Conservation (phyloP, 495 filamentous ascomycete genomes). For the Talaromyces liani region DNA sequence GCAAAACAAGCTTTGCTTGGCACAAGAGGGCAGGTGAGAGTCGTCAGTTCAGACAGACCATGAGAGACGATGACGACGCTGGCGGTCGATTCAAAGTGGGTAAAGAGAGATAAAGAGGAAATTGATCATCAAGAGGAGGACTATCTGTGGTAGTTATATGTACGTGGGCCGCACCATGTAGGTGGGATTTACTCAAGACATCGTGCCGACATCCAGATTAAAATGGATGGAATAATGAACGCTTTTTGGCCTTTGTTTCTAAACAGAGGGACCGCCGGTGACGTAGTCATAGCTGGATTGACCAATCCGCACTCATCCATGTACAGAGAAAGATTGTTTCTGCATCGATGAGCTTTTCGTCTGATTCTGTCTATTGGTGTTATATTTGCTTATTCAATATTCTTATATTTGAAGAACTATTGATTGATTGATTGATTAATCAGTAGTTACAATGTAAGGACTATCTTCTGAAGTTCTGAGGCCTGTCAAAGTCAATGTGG, state of each 20-base stretch:
- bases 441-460: too few relatives aligned
- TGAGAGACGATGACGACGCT: not conserved
- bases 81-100: not conserved
- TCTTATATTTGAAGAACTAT: too few relatives aligned
- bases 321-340: not conserved
- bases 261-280: not conserved
- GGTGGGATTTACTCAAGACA: not conserved
- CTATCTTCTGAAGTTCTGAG: not conserved
- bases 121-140: not conserved
- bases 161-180: too few relatives aligned
- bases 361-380: too few relatives aligned
- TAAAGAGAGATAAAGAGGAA: not conserved
- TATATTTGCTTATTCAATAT: too few relatives aligned
- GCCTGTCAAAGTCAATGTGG: not conserved
- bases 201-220: not conserved
- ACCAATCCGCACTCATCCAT: not conserved
- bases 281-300: not conserved
- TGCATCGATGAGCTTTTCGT: not conserved
- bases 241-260: too few relatives aligned
- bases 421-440: too few relatives aligned
- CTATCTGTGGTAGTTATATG: not conserved
- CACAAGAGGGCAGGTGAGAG: not conserved
- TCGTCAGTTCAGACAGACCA: not conserved
- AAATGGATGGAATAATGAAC: not conserved
- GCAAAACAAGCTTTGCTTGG: slow-evolving; percentile 1